Base-by-base conservation (phyloP, 495 filamentous ascomycete genomes). In the Apiosordaria backusii region DNA sequence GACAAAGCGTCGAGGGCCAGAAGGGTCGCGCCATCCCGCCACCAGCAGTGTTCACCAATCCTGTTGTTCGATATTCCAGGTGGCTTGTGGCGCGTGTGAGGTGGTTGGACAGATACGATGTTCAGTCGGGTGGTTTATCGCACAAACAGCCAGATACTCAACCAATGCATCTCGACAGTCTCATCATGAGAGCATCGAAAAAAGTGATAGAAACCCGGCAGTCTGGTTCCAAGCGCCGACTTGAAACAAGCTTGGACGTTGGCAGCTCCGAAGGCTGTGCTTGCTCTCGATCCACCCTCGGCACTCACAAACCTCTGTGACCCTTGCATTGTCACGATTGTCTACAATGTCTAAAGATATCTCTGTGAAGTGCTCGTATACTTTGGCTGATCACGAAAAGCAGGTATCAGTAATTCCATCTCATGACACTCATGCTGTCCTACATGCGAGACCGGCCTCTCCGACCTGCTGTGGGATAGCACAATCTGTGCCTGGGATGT, bases 161-260 rank as follows among this genome's bases (percentile, higher is more conserved):
- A 7, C 40, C 7, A 50, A 16, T 50, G 16, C 40, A 50, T 7
- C 40, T 50, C n/a, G 40, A 50, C 40, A 50, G 40, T 50, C 16
- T 16, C 40, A 50, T 7, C 40, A 50, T 45, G 35, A 45, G 16
- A 15, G 3, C 35, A 45, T 19, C 52, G 6, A 55, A 7, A 19
- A 21, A 22, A 15, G 21, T 55, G 52, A 24, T 29, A 15, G 22
- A 60, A 27, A 35, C 59, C 59, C 59, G 59, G 26, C n/a, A 45
- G 59, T 61, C 27, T 61, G 59, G 59, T 19, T 45, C 26, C 25
- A 61, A 61, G 59, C 59, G 59, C 59, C 59, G 27, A 45, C 25
- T 4, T 45, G 29, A 61, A 61, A 61, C 25, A 61, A 40, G 25
- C 59, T 3, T 27, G 0, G 22, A 10, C 24, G 24, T 59, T 29